phyloP scores from a whole-genome alignment of 1,284 basidiomycete species.

The Sutorius eximius region DNA sequence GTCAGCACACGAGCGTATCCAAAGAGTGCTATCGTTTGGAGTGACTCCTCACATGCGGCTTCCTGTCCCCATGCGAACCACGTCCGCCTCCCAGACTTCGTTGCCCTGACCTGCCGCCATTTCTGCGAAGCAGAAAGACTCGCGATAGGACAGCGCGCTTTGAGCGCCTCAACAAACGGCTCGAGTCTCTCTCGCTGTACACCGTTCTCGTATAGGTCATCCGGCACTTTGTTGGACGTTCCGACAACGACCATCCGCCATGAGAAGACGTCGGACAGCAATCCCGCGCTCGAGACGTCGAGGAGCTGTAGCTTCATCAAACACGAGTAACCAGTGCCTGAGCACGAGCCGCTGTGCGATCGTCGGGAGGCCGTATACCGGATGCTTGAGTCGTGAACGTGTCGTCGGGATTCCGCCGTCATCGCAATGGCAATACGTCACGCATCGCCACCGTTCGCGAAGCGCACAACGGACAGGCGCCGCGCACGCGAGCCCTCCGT shows the following conservation, averaged over 20 bases:
- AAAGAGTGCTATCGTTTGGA: background rate
- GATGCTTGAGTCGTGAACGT: background rate
- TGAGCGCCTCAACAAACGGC: constrained; percentile 37
- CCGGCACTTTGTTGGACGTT: constrained; percentile 60
- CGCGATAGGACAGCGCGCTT: constrained; percentile 55
- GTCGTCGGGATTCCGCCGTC: constrained; percentile 26
- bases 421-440: constrained; percentile 45
- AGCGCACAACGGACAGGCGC: background rate
- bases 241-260: constrained; percentile 29
- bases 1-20: background rate
- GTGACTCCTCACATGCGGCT: background rate
- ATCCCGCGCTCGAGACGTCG: constrained; percentile 44
- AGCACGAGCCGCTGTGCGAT: constrained; percentile 48
- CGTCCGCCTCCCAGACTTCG: constrained; percentile 22
- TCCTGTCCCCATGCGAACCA: constrained; percentile 35
- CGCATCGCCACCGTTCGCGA: constrained; percentile 30
- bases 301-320: constrained; percentile 69
- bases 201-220: constrained; percentile 70
- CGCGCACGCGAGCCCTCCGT: constrained; percentile 41
- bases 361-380: constrained; percentile 23
- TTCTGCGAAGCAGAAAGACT: constrained; percentile 41
- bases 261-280: background rate
- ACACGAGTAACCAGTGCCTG: constrained; percentile 58
- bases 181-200: constrained; percentile 53
- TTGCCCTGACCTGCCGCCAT: constrained; percentile 25